phyloP scores from a whole-genome alignment of 371 early-diverging fungal species.

The Actinomortierella ambigua region DNA sequence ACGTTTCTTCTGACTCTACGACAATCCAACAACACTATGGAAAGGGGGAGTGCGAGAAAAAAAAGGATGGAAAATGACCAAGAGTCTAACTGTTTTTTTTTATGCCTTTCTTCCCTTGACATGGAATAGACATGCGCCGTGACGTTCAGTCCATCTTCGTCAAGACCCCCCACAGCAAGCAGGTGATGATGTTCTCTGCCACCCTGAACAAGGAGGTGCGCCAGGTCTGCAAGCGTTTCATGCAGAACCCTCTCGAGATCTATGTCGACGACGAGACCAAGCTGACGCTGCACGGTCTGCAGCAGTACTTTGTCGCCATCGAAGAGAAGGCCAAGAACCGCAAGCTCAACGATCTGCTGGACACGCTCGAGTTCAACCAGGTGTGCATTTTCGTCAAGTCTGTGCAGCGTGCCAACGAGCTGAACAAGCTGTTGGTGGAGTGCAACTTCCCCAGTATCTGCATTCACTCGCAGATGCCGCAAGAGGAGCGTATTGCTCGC shows the following conservation, averaged over 20 bases:
- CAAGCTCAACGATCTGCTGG: conserved; percentile 92
- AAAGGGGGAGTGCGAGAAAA: no score
- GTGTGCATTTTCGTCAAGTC: conserved; percentile 98
- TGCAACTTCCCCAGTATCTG: conserved; percentile 95
- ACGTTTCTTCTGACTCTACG: background rate
- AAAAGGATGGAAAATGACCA: background rate
- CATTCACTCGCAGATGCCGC: conserved; percentile 91
- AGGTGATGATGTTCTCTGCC: conserved; percentile 98
- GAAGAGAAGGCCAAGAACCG: conserved; percentile 92
- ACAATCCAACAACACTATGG: no score
- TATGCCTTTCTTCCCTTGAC: conserved; percentile 6
- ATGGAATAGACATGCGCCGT: conserved; percentile 88
- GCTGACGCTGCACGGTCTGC: conserved; percentile 96
- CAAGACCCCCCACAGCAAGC: conserved; percentile 94
- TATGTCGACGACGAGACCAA: conserved; percentile 99
- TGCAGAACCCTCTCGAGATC: conserved; percentile 97
- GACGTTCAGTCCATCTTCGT: conserved; percentile 97
- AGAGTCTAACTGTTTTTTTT: background rate
- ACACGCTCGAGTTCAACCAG: conserved; percentile 95
- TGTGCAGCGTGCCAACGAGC: conserved; percentile 85
- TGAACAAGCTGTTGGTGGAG: conserved; percentile 86
- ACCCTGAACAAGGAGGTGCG: conserved; percentile 94
- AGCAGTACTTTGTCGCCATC: conserved; percentile 93
- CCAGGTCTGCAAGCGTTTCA: conserved; percentile 94
- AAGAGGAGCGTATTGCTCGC: conserved; percentile 89